phyloP scores from a whole-genome alignment of 371 early-diverging fungal species.

The Nematocida sp. region DNA sequence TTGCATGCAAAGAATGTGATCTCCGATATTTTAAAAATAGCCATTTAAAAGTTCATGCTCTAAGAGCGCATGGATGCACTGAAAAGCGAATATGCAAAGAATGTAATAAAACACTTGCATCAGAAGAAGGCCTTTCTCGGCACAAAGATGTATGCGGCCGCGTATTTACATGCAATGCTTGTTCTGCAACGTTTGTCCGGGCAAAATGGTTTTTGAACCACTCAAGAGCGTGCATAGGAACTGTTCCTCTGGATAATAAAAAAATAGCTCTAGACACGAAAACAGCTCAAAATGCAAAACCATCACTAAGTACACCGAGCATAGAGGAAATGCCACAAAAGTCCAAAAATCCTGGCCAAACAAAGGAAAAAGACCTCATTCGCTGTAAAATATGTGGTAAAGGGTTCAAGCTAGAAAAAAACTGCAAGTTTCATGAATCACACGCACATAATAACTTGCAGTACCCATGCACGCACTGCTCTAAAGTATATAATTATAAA shows the following conservation, averaged over 20 bases:
- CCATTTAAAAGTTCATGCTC: constrained; percentile 23
- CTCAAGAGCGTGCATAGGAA: background rate
- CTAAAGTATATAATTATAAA: background rate
- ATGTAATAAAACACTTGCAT: constrained; percentile 20
- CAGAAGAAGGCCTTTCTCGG: constrained; percentile 23
- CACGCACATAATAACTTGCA: background rate
- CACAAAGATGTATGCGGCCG: constrained; percentile 40
- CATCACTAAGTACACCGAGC: background rate
- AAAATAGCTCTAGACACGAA: background rate
- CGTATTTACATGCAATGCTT: constrained; percentile 9
- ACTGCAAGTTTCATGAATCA: background rate
- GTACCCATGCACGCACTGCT: background rate
- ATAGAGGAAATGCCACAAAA: no score
- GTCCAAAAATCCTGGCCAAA: no score
- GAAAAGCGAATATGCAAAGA: background rate
- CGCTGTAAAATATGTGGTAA: constrained; percentile 4
- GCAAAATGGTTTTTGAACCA: constrained; percentile 37
- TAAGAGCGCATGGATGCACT: background rate
- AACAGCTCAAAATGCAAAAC: background rate
- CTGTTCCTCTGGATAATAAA: background rate
- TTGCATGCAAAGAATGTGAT: constrained; percentile 29
- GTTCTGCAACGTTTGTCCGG: constrained; percentile 27
- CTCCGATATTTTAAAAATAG: constrained; percentile 23
- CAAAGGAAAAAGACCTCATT: background rate
- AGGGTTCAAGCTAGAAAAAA: constrained; percentile 11